Evolutionary conservation across 768 basidiomycete species (phyloP).

Genomic region (Lentinus brumalis): DNA sequence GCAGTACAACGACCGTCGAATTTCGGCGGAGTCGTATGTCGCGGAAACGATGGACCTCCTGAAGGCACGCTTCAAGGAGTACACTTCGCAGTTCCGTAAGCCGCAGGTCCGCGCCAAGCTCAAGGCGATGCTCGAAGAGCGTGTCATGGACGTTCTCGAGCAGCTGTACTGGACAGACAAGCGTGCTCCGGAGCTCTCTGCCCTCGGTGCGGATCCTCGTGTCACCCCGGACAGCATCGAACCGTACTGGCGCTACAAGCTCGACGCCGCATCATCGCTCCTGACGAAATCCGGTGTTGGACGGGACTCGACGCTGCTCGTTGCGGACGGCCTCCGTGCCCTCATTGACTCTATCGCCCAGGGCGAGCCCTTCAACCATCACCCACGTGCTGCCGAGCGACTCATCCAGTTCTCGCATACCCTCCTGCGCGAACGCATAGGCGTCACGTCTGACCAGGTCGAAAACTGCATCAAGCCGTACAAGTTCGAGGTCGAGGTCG

Average conservation of each 20-base stretch:
- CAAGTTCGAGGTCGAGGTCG: conserved; percentile 98
- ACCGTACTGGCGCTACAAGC: conserved; percentile 93
- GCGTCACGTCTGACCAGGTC: conserved; percentile 95
- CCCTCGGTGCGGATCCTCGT: conserved; percentile 68
- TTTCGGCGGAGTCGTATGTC: conserved; percentile 95
- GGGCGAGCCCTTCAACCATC: conserved; percentile 90
- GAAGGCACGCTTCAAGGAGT: conserved; percentile 87
- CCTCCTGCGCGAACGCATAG: conserved; percentile 91
- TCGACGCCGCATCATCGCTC: conserved; percentile 90
- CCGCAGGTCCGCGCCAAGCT: conserved; percentile 87
- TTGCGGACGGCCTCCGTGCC: conserved; percentile 88
- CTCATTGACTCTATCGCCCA: conserved; percentile 88
- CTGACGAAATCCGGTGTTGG: conserved; percentile 97
- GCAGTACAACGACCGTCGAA: conserved; percentile 93
- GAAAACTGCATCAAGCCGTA: conserved; percentile 99
- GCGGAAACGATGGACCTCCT: conserved; percentile 95
- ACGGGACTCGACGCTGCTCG: conserved; percentile 89
- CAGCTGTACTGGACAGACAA: conserved; percentile 97
- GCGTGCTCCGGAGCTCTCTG: conserved; percentile 72
- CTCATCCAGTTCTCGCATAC: conserved; percentile 91
- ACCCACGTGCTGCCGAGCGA: conserved; percentile 86
- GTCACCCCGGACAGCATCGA: conserved; percentile 78
- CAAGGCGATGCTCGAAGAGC: conserved; percentile 92
- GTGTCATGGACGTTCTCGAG: conserved; percentile 96
- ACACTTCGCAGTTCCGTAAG: conserved; percentile 82